These are phyloP conservation scores for Neurospora sp. DNA, from an alignment of 495 filamentous ascomycete species.

Conservation along the genomic window DNA sequence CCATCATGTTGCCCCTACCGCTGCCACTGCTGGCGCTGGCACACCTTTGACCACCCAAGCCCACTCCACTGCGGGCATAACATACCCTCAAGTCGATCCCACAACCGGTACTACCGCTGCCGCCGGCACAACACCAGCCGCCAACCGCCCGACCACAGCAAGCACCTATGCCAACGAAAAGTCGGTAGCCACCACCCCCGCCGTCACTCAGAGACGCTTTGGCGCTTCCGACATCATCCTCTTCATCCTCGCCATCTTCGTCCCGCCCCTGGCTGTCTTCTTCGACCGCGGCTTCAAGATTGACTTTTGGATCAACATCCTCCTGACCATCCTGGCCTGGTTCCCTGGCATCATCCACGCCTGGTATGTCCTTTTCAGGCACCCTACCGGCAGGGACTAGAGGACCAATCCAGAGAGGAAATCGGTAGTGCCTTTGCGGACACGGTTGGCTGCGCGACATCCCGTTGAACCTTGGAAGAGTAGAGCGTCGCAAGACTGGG, in stretches of 20 bases:
- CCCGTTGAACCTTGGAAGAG: background rate
- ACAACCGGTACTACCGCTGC: background rate
- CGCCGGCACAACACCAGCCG: background rate
- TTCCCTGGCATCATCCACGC: constrained; percentile 68
- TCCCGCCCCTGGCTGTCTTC: constrained; percentile 87
- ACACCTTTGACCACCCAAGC: background rate
- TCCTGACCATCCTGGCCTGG: constrained; percentile 74
- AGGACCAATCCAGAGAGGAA: constrained; percentile 9
- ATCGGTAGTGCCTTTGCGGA: constrained; percentile 1
- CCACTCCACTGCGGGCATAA: background rate
- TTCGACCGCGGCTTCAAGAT: constrained; percentile 75
- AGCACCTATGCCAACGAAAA: background rate
- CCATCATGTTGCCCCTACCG: background rate
- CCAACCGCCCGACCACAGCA: background rate
- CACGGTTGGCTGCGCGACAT: background rate
- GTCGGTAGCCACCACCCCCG: background rate
- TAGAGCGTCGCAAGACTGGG: background rate
- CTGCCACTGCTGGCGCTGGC: background rate
- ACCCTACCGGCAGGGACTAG: background rate
- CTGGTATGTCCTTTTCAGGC: constrained; percentile 32
- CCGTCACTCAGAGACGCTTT: background rate
- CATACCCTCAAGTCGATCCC: background rate
- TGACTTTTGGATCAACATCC: constrained; percentile 80
- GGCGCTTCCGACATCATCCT: constrained; percentile 6
- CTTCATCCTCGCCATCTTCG: constrained; percentile 56